phyloP scores from a whole-genome alignment of 345 rosid genomes.

The Lagerstroemia speciosa region DNA sequence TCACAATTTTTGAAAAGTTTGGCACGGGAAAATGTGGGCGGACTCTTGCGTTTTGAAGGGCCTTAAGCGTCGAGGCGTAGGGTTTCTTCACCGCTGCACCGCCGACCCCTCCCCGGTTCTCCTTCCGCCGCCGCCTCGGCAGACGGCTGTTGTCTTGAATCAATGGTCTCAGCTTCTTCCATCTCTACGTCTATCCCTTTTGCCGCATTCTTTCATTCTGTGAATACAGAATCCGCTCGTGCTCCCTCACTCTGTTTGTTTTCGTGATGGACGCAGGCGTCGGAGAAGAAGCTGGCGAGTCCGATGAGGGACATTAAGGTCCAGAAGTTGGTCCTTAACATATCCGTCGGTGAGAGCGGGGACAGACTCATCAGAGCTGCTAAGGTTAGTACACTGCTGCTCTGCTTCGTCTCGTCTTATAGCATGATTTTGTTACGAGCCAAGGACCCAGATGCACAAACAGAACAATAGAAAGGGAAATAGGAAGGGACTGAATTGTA shows the following conservation, averaged over 20 bases:
- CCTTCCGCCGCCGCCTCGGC: neutral
- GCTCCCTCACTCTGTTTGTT: neutral
- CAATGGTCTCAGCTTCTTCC: neutral
- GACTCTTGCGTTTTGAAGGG: neutral
- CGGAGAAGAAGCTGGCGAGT: slow-evolving; percentile 78
- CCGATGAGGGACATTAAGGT: slow-evolving; percentile 94
- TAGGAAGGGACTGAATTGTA: too few species aligned
- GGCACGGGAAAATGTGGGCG: neutral
- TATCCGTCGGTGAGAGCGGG: slow-evolving; percentile 87
- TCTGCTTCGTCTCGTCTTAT: neutral
- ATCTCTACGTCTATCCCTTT: neutral
- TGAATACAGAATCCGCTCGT: neutral
- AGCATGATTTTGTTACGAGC: too few species aligned
- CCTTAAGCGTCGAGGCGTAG: neutral
- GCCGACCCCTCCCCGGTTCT: neutral
- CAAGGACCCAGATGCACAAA: too few species aligned
- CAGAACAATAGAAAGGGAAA: too few species aligned
- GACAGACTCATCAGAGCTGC: slow-evolving; percentile 89
- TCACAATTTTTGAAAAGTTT: neutral
- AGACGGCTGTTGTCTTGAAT: neutral
- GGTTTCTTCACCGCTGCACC: neutral
- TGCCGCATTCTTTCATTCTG: neutral
- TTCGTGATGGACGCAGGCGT: slow-evolving; percentile 31
- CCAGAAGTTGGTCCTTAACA: slow-evolving; percentile 77
- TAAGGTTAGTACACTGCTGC: slow-evolving; percentile 31